Conservation (phyloP, 2,329 filamentous ascomycete species). For the Neofusicoccum ribis region DNA sequence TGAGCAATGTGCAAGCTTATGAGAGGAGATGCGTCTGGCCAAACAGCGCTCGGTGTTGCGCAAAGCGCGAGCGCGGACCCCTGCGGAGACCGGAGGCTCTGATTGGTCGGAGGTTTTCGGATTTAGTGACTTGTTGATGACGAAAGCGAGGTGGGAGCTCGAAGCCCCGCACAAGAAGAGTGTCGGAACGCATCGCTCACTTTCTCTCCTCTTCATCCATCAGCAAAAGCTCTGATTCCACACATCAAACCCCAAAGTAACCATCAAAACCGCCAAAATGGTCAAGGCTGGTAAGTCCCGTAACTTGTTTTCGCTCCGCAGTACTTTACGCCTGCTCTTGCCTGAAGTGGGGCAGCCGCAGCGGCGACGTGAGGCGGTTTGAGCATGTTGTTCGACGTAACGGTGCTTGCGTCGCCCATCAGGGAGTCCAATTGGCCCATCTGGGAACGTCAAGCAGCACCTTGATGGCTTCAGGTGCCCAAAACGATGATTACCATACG, state of each 20-base stretch:
- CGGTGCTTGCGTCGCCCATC: background rate
- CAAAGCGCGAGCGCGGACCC: background rate
- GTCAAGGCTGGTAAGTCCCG: constrained; percentile 87
- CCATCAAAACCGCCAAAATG: constrained; percentile 71
- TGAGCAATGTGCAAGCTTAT: constrained; percentile 6
- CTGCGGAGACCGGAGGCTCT: background rate
- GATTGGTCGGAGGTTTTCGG: constrained; percentile 14
- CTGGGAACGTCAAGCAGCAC: background rate
- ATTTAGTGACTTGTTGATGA: constrained; percentile 13
- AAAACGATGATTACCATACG: constrained; percentile 15
- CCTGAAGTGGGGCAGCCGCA: constrained; percentile 39
- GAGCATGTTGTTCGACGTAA: constrained; percentile 45
- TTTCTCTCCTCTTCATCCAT: constrained; percentile 4
- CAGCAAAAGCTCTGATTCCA: constrained; percentile 14
- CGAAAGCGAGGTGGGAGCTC: constrained; percentile 15
- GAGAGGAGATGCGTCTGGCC: constrained; percentile 2
- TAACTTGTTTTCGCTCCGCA: constrained; percentile 23
- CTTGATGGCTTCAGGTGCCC: constrained; percentile 14
- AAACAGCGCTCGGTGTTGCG: background rate
- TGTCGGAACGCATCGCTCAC: background rate
- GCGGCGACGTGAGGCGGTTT: constrained; percentile 51
- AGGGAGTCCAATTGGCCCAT: constrained; percentile 13
- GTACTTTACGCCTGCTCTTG: constrained; percentile 22
- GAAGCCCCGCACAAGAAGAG: constrained; percentile 12
- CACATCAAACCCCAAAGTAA: constrained; percentile 28